Conservation (phyloP, 1,284 basidiomycete species). For the Tilletiaria anomala region DNA sequence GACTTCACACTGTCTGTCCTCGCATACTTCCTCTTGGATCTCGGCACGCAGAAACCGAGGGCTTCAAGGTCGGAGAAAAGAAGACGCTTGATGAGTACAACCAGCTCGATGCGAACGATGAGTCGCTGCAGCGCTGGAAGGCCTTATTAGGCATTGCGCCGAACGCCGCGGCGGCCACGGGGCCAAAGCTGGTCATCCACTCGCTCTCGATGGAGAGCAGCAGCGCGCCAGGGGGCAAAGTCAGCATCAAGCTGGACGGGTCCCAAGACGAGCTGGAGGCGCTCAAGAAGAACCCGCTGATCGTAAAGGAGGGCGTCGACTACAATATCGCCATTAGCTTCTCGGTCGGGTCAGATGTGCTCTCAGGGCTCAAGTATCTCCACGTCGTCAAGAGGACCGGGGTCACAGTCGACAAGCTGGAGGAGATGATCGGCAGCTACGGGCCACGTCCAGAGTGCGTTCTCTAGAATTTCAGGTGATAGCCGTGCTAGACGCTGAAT, state of each 20-base stretch:
- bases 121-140: slow-evolving; percentile 69
- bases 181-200: not conserved
- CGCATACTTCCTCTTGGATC: too few relatives aligned
- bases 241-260: too few relatives aligned
- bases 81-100: slow-evolving; percentile 47
- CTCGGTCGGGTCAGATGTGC: slow-evolving; percentile 68
- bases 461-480: too few relatives aligned
- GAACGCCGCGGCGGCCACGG: slow-evolving; percentile 16
- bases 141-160: slow-evolving; percentile 67
- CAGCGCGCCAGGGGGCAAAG: slow-evolving; percentile 5
- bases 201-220: not conserved
- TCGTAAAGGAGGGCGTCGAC: slow-evolving; percentile 47
- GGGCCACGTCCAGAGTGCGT: slow-evolving; percentile 44
- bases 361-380: slow-evolving; percentile 69
- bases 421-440: slow-evolving; percentile 80
- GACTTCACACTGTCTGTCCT: too few relatives aligned
- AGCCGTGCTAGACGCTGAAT: too few relatives aligned
- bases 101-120: slow-evolving; percentile 63
- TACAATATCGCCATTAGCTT: slow-evolving; percentile 70
- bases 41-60: slow-evolving; percentile 36
- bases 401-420: slow-evolving; percentile 65
- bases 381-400: slow-evolving; percentile 59
- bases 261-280: slow-evolving; percentile 40
- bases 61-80: slow-evolving; percentile 39
- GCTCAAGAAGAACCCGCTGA: slow-evolving; percentile 50